Evolutionary conservation across 768 basidiomycete genomes (phyloP), one percentile per base, ranked within the genome.

Genomic region (Lepiota subincarnata): DNA sequence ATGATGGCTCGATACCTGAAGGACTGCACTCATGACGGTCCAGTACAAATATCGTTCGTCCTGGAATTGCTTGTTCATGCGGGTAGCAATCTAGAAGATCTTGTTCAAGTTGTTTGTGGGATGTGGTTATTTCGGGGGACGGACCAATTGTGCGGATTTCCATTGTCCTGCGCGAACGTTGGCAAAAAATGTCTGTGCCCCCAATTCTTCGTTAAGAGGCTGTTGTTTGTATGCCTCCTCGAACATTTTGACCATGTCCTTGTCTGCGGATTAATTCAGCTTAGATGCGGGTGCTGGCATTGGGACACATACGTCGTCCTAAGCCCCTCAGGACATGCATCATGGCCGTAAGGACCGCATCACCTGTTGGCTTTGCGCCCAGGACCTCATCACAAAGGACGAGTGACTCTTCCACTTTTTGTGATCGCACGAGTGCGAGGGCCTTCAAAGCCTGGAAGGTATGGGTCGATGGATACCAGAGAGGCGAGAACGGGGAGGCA

Each of bases 401-500:
- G 28, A 91, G 76, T 2, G 89, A 84, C 60, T 93, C 91, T 60
- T 93, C 92, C 22, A 90, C 82, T 68, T 92, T 93, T 70, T 90
- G 87, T 8, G 82, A 83, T 51, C 91, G 86, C 47, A 90, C 83
- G 3, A 92, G 79, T 4, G 91, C 91, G 51, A 93, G 81, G 39
- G 88, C 84, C 73, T 93, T 93, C 56, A 93, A 71, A 55, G 92
- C 80, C 90, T 92, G 62, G 40, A 34, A 42, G 36, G 40, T 41
- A 14, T 49, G 34, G 36, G 54, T 45, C 48, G 41, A 16, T 50
- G 12, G 43, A 45, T 54, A 26, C 43, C 39, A 20, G 37, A 36
- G 56, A 36, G 48, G 31, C n/a, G 19, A 4, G 36, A 28, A 19
- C 34, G 28, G 35, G 18, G 5, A 53, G 64, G 36, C 54, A 81